Base-by-base conservation (phyloP, 2,329 filamentous ascomycete species). In the Hymenotorrendiella dingleyae region DNA sequence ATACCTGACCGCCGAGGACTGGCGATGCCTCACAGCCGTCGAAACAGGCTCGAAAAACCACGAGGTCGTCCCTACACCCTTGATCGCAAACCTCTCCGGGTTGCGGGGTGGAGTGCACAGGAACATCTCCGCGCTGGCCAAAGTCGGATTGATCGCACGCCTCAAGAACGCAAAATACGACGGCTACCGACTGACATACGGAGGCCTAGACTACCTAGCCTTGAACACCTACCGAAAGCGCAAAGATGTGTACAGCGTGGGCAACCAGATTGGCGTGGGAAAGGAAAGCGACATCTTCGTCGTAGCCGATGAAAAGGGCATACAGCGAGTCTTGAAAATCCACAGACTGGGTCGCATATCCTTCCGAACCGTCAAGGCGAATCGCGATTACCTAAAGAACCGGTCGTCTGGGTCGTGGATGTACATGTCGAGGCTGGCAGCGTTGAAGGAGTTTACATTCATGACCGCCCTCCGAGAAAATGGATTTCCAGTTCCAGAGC, bases 281-380 rank as follows among this genome's bases (percentile, higher is more conserved):
- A 98, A 98, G 65, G 93, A 98, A 68, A 94, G 87, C 55, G 93
- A 98, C 61, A 97, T 98, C 60, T 86, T 94, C 65, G 83, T 97
- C 45, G 90, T 95, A 36, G 91, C 93, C 42, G 81, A 89, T 57
- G 74, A 88, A 40, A 75, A 74, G 5, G 89, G 88, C 45, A 70
- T 71, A 16, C 89, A 96, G 62, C 74, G 78, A 48, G 84, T 98
- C 12, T 75, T 98, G 54, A 98, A 98, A 70, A 95, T 98, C 58
- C 93, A 98, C 67, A 82, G 93, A 35, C 75, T 98, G 4, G 93
- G 93, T 34, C 84, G 93, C 57, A 95, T 98, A 58, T 96, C 90
- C 23, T 98, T 98, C 71, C 85, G 94, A 56, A 90, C 88, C 28
- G 91, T 98, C 60, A 95, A 95, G 67, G 82, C 86, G 21, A 97